These are phyloP conservation scores for Clonostachys rosea DNA, from an alignment of 2,329 filamentous ascomycete genomes.

Conservation along the genomic window DNA sequence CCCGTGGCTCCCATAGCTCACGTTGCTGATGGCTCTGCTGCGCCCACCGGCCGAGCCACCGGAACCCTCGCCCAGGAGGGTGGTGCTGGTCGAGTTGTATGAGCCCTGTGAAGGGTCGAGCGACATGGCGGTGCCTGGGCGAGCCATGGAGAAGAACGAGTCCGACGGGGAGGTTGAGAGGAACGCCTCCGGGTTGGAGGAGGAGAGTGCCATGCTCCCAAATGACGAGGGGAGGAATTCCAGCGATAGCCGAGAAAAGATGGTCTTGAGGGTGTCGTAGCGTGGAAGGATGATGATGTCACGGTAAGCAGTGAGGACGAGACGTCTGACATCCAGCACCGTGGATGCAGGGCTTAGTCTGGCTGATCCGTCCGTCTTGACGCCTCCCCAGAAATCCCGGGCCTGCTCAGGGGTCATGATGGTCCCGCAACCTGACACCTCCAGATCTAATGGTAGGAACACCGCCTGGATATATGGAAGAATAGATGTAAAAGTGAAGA, in stretches of 20 bases:
- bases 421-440: slow-evolving; percentile 80
- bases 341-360: slow-evolving; percentile 42
- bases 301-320: slow-evolving; percentile 83
- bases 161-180: slow-evolving; percentile 45
- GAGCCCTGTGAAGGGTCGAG: slow-evolving; percentile 71
- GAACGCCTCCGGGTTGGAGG: slow-evolving; percentile 44
- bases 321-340: slow-evolving; percentile 78
- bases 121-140: slow-evolving; percentile 71
- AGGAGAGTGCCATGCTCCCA: slow-evolving; percentile 46
- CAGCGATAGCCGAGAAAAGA: slow-evolving; percentile 84
- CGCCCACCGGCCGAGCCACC: slow-evolving; percentile 49
- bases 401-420: slow-evolving; percentile 77
- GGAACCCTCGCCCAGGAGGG: slow-evolving; percentile 64
- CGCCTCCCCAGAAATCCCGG: slow-evolving; percentile 83
- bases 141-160: slow-evolving; percentile 36
- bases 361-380: slow-evolving; percentile 36
- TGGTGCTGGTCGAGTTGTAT: slow-evolving; percentile 76
- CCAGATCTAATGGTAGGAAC: slow-evolving; percentile 87
- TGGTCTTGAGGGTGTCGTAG: slow-evolving; percentile 82
- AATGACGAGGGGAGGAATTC: slow-evolving; percentile 63
- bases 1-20: slow-evolving; percentile 58
- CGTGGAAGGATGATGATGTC: slow-evolving; percentile 85
- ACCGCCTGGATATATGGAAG: slow-evolving; percentile 93
- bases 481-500: slow-evolving; percentile 85
- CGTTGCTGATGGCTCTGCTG: slow-evolving; percentile 82